These are phyloP conservation scores for Hylodesmum podocarpum DNA, from an alignment of 306 rosid species.

Conservation along the genomic window DNA sequence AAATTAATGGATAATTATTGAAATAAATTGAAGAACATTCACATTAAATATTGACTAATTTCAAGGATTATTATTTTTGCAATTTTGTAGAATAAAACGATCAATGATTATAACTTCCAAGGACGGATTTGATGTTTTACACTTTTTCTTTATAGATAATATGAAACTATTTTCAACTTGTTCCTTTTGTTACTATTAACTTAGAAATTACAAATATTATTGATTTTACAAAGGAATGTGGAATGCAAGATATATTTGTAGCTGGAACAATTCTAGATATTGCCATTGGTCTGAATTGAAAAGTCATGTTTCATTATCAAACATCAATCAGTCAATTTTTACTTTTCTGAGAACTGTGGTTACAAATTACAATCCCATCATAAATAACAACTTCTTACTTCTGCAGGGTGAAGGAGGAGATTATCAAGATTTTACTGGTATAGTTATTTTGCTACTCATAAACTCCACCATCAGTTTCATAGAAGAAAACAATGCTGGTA, in stretches of 20 bases:
- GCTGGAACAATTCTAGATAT: background rate
- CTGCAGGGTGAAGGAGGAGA: conserved; percentile 46
- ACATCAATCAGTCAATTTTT: background rate
- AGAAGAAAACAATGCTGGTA: conserved; percentile 84
- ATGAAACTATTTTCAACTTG: background rate
- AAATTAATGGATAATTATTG: too few relatives aligned
- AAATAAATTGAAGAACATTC: too few relatives aligned
- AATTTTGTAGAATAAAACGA: background rate
- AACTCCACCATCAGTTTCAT: conserved; percentile 78
- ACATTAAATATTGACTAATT: too few relatives aligned
- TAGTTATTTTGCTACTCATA: conserved; percentile 54
- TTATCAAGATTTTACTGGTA: conserved; percentile 69
- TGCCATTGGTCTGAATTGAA: background rate
- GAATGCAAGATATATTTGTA: background rate
- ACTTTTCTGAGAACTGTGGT: background rate
- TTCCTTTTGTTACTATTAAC: background rate
- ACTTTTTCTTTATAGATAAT: background rate
- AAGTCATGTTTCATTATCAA: conserved; percentile 8
- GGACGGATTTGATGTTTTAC: background rate
- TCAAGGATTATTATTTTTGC: background rate
- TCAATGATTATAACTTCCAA: background rate
- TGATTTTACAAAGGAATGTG: background rate
- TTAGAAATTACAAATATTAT: background rate
- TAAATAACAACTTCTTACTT: conserved; percentile 6
- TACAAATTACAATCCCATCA: background rate